Conservation (phyloP, 1,284 basidiomycete species). For the Apiotrichum brassicae region DNA sequence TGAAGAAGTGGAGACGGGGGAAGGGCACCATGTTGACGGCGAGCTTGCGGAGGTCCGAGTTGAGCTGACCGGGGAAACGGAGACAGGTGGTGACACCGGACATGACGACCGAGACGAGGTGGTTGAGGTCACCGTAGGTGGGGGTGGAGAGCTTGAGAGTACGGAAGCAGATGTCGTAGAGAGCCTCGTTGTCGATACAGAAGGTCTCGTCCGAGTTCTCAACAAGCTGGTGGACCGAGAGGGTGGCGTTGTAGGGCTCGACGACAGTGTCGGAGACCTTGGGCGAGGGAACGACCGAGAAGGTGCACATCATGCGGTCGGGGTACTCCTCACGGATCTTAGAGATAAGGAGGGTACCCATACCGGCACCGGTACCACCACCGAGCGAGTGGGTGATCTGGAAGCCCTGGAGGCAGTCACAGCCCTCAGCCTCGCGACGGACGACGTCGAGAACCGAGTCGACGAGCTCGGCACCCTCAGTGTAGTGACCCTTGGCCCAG, state of each 20-base stretch:
- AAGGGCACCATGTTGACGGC: slow-evolving; percentile 89
- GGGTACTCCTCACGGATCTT: slow-evolving; percentile 89
- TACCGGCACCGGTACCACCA: slow-evolving; percentile 83
- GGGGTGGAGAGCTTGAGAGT: slow-evolving; percentile 69
- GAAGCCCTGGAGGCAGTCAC: slow-evolving; percentile 88
- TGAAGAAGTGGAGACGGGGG: slow-evolving; percentile 87
- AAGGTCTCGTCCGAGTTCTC: slow-evolving; percentile 87
- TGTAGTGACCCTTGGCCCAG: slow-evolving; percentile 58
- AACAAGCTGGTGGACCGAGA: slow-evolving; percentile 85
- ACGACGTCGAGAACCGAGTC: slow-evolving; percentile 73
- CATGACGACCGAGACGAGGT: slow-evolving; percentile 53
- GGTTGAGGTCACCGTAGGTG: slow-evolving; percentile 69
- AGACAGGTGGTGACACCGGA: slow-evolving; percentile 39
- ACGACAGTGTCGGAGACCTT: slow-evolving; percentile 95
- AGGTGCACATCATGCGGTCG: slow-evolving; percentile 89
- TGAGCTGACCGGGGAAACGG: slow-evolving; percentile 73
- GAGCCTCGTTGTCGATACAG: slow-evolving; percentile 80
- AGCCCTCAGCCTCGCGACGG: slow-evolving; percentile 67
- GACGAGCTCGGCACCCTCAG: slow-evolving; percentile 87
- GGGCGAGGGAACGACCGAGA: slow-evolving; percentile 84
- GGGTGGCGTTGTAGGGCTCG: slow-evolving; percentile 81
- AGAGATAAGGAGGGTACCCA: slow-evolving; percentile 73
- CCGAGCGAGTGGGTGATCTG: slow-evolving; percentile 89
- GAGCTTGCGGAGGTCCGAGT: slow-evolving; percentile 89
- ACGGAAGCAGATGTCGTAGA: slow-evolving; percentile 77